phyloP scores from a whole-genome alignment of 177 flowering plant species.

The Vitis hybrid region DNA sequence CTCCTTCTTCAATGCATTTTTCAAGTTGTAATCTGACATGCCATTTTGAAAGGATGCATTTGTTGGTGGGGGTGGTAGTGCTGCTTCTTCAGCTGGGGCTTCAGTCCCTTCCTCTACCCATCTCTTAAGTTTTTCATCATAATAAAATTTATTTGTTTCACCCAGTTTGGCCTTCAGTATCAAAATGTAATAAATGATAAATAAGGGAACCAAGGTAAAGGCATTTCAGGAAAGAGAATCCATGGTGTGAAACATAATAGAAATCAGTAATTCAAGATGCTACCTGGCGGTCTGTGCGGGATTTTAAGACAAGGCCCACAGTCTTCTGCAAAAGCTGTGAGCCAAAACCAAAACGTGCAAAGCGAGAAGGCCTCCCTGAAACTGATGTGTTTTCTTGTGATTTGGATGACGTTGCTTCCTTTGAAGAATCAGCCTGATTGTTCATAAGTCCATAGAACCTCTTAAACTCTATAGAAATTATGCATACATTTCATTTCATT shows the following conservation, averaged over 20 bases:
- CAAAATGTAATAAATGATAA: slow-evolving; percentile 7
- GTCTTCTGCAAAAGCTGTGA: slow-evolving; percentile 82
- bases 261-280: not conserved
- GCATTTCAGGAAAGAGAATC: not conserved
- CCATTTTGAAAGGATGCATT: slow-evolving; percentile 65
- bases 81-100: slow-evolving; percentile 78
- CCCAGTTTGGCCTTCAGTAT: slow-evolving; percentile 84
- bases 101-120: slow-evolving; percentile 97
- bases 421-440: slow-evolving; percentile 51
- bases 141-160: slow-evolving; percentile 84
- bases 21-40: slow-evolving; percentile 50
- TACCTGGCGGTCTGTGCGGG: slow-evolving; percentile 84
- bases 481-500: too few relatives aligned
- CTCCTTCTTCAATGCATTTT: slow-evolving; percentile 47
- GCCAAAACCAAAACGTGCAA: slow-evolving; percentile 78
- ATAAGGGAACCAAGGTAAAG: not conserved
- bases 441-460: slow-evolving; percentile 2
- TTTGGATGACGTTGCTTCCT: slow-evolving; percentile 41
- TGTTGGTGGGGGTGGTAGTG: slow-evolving; percentile 87
- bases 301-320: slow-evolving; percentile 73
- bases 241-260: not conserved
- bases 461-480: not conserved
- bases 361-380: slow-evolving; percentile 61
- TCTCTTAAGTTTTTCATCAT: slow-evolving; percentile 90
- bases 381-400: slow-evolving; percentile 49